Conservation (phyloP, 139 green algal genomes). For the Microglena sp. region DNA sequence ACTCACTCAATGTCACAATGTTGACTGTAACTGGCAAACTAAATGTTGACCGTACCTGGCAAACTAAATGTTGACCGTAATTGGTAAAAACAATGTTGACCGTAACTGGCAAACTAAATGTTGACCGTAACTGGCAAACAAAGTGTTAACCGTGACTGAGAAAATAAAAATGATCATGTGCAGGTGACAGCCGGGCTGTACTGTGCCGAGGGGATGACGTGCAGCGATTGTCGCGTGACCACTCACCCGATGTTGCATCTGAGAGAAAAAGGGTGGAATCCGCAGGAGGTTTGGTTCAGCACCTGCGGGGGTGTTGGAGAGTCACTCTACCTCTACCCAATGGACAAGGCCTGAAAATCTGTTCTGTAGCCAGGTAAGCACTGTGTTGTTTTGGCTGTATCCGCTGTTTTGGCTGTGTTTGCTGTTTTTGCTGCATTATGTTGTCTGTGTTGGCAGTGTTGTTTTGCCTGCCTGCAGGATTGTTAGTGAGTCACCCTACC, state of each 20-base stretch:
- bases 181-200: conserved; percentile 8
- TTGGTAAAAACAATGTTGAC: not conserved
- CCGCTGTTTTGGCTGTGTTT: too few species aligned
- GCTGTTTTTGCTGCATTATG: too few species aligned
- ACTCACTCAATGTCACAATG: too few species aligned
- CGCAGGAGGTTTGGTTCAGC: not conserved
- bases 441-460: too few species aligned
- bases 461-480: too few species aligned
- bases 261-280: not conserved
- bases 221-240: conserved; percentile 1
- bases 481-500: too few species aligned
- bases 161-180: not conserved
- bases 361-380: too few species aligned
- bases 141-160: not conserved
- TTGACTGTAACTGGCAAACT: not conserved
- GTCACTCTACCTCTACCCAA: conserved; percentile 3
- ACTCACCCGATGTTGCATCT: not conserved
- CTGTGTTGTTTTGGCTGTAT: too few species aligned
- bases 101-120: not conserved
- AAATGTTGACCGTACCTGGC: not conserved
- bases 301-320: conserved; percentile 1
- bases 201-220: not conserved
- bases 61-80: not conserved
- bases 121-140: not conserved
- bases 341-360: too few species aligned